A percentile compares a stretch with the other conserved stretches of the same genome.
These are phyloP conservation scores for Alternaria metachromatica DNA, from an alignment of 2,329 filamentous ascomycete species.

Conservation along the genomic window DNA sequence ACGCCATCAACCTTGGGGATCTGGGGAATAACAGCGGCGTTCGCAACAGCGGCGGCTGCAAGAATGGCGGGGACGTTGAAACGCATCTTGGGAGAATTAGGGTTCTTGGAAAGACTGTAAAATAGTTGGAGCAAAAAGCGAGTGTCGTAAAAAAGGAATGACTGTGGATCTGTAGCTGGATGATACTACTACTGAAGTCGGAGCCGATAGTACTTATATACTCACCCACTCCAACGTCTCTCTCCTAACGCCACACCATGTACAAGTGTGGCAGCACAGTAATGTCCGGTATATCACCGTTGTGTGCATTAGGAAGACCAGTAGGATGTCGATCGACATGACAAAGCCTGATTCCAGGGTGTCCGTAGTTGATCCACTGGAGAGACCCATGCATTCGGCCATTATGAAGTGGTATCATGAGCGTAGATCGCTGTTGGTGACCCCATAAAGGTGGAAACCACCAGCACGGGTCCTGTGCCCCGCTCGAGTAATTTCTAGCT, in stretches of 20 bases:
- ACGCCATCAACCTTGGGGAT: neutral
- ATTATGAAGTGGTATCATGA: neutral
- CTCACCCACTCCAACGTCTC: neutral
- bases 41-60: neutral
- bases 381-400: neutral
- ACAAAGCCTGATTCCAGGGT: neutral
- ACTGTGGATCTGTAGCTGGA: neutral
- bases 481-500: neutral
- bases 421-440: neutral
- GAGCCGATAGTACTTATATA: neutral
- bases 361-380: neutral
- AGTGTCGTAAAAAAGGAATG: neutral
- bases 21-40: neutral
- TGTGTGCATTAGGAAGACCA: neutral
- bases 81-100: neutral
- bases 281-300: conserved; percentile 1
- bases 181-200: neutral
- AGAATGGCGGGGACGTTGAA: neutral
- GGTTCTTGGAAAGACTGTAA: neutral
- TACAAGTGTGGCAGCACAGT: neutral
- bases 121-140: neutral
- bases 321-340: neutral
- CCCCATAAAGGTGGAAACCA: neutral
- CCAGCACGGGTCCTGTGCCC: neutral
- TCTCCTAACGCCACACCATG: neutral